A percentile compares a stretch with the other conserved stretches of the same genome.
phyloP scores from a whole-genome alignment of 2,329 filamentous ascomycete species.

The Cladobotryum protrusum region DNA sequence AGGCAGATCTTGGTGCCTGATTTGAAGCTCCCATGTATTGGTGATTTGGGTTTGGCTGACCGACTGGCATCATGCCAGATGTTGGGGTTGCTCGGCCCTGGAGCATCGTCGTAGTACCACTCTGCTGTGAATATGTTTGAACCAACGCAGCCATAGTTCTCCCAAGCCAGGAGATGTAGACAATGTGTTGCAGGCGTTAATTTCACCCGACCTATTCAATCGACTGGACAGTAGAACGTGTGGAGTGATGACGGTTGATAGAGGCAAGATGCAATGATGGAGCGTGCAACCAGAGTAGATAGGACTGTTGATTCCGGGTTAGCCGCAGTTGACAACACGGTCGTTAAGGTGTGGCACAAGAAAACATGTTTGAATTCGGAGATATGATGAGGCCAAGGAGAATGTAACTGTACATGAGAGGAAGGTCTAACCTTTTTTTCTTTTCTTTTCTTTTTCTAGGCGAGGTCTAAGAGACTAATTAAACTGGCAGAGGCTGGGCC shows the following conservation, averaged over 20 bases:
- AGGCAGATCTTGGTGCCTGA: slow-evolving; percentile 27
- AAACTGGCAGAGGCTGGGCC: background rate
- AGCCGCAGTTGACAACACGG: background rate
- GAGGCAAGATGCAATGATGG: background rate
- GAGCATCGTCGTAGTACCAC: slow-evolving; percentile 67
- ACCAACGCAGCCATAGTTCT: slow-evolving; percentile 76
- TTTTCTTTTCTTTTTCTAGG: slow-evolving; percentile 3
- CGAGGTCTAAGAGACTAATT: background rate
- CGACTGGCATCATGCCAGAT: slow-evolving; percentile 40
- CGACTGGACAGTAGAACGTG: background rate
- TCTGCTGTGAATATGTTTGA: slow-evolving; percentile 73
- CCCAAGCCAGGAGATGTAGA: background rate
- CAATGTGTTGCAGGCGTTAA: background rate
- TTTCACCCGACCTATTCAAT: background rate
- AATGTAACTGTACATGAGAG: background rate
- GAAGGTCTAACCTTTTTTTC: background rate
- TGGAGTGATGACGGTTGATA: background rate
- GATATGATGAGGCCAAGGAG: background rate
- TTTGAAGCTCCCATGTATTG: slow-evolving; percentile 40
- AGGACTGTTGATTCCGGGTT: background rate
- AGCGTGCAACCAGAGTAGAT: background rate
- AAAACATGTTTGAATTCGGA: slow-evolving; percentile 1
- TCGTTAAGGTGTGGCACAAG: too few relatives aligned
- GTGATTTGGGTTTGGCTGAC: slow-evolving; percentile 44
- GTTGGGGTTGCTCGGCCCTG: slow-evolving; percentile 62